A percentile compares a stretch with the other conserved stretches of the same genome.
phyloP scores from a whole-genome alignment of 1,284 basidiomycete species.

The Nidula niveotomentosa region DNA sequence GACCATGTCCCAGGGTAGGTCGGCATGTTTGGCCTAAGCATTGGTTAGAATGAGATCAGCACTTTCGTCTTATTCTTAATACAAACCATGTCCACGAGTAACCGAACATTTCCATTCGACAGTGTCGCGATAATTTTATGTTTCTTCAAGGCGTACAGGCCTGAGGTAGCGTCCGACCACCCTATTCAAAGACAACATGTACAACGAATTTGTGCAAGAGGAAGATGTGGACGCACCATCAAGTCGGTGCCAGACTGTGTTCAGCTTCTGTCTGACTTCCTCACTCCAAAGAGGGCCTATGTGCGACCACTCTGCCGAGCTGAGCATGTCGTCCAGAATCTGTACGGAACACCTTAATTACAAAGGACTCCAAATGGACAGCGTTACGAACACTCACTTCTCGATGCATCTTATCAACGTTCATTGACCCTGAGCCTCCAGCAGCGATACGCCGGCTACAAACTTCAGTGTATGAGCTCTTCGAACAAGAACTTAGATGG shows the following conservation, averaged over 20 bases:
- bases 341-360: slow-evolving; percentile 16
- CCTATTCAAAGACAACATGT: slow-evolving; percentile 26
- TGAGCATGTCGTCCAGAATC: slow-evolving; percentile 58
- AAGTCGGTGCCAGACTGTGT: background rate
- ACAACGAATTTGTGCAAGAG: background rate
- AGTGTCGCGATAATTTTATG: slow-evolving; percentile 49
- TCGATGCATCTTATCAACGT: slow-evolving; percentile 57
- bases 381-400: slow-evolving; percentile 31
- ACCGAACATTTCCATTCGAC: slow-evolving; percentile 62
- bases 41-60: background rate
- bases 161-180: slow-evolving; percentile 54
- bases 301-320: slow-evolving; percentile 41
- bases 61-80: background rate
- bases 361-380: background rate
- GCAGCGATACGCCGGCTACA: slow-evolving; percentile 35
- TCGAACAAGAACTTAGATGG: background rate
- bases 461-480: background rate
- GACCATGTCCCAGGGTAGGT: slow-evolving; percentile 61
- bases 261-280: background rate
- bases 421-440: slow-evolving; percentile 45
- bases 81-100: slow-evolving; percentile 59
- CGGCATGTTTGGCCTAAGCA: slow-evolving; percentile 52
- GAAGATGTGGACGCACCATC: background rate
- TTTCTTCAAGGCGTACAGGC: slow-evolving; percentile 50
- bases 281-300: background rate